These are phyloP conservation scores for Sarcomyxa edulis DNA, from an alignment of 768 basidiomycete species.

Conservation along the genomic window DNA sequence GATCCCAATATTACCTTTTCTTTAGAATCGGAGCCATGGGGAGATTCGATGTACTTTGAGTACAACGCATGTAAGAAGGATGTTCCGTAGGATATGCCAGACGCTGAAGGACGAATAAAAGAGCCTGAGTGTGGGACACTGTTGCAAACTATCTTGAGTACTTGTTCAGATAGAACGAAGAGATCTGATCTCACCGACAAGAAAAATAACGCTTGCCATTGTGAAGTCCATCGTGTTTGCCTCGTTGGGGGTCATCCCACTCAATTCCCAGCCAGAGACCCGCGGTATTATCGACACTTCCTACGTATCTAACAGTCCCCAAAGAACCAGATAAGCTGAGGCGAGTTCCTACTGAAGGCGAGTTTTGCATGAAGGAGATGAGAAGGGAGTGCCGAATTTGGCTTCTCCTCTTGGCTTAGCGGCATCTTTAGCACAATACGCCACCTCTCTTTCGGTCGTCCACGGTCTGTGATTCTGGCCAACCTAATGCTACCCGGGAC, in stretches of 20 bases:
- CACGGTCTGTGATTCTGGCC: no score
- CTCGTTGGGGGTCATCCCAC: slow-evolving; percentile 84
- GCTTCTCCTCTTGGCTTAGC: background rate
- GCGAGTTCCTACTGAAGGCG: slow-evolving; percentile 46
- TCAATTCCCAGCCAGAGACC: slow-evolving; percentile 94
- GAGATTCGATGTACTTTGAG: slow-evolving; percentile 71
- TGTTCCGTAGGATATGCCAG: slow-evolving; percentile 49
- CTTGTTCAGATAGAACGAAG: slow-evolving; percentile 8
- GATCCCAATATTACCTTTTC: slow-evolving; percentile 76
- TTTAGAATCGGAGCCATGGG: slow-evolving; percentile 42
- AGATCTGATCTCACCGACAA: slow-evolving; percentile 51
- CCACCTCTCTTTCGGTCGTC: no score
- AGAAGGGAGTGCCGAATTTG: slow-evolving; percentile 1
- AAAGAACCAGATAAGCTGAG: slow-evolving; percentile 46
- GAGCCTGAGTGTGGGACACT: slow-evolving; percentile 66
- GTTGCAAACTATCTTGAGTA: slow-evolving; percentile 11
- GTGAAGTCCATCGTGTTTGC: slow-evolving; percentile 84
- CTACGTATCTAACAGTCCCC: slow-evolving; percentile 70
- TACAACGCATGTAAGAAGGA: slow-evolving; percentile 73
- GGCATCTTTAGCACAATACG: no score
- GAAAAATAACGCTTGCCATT: slow-evolving; percentile 75
- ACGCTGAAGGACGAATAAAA: slow-evolving; percentile 69
- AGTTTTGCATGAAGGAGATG: slow-evolving; percentile 14
- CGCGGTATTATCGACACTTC: slow-evolving; percentile 53
- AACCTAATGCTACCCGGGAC: slow-evolving; percentile 13